phyloP scores from a whole-genome alignment of 2,329 filamentous ascomycete species.

The Sarocladium brachiariae region DNA sequence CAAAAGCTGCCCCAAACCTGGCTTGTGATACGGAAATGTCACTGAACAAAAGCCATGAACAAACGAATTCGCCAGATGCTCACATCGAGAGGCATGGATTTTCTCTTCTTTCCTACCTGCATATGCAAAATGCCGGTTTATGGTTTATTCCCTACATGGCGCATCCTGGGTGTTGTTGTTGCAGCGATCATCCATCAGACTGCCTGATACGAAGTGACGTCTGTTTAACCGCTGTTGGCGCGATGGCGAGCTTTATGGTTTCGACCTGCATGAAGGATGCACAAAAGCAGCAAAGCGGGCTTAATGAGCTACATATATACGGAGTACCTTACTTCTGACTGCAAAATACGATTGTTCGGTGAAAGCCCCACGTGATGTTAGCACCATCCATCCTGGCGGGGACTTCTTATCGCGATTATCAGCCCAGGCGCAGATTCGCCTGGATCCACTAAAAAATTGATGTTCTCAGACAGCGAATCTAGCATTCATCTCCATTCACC shows the following conservation, averaged over 20 bases:
- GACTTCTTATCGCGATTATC: constrained; percentile 5
- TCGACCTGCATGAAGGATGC: not conserved
- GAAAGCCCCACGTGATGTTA: not conserved
- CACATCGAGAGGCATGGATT: too few relatives aligned
- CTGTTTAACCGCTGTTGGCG: not conserved
- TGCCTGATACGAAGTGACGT: not conserved
- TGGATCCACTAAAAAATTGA: constrained; percentile 9
- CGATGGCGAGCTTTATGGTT: too few relatives aligned
- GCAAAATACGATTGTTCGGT: too few relatives aligned
- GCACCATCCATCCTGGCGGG: not conserved
- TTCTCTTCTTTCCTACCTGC: too few relatives aligned
- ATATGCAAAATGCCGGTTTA: not conserved
- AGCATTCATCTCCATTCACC: not conserved
- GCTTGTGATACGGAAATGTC: too few relatives aligned
- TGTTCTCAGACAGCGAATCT: not conserved
- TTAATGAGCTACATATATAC: too few relatives aligned
- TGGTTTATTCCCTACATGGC: not conserved
- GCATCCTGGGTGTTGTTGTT: not conserved
- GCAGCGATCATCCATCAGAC: not conserved
- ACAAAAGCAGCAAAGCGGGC: too few relatives aligned
- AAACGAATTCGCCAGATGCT: not conserved
- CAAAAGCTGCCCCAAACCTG: too few relatives aligned
- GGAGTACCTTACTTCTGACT: too few relatives aligned
- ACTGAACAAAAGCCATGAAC: too few relatives aligned
- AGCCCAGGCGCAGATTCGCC: not conserved